Evolutionary conservation across 257 asterid genomes (phyloP).

Genomic region (Coffea canephora): DNA sequence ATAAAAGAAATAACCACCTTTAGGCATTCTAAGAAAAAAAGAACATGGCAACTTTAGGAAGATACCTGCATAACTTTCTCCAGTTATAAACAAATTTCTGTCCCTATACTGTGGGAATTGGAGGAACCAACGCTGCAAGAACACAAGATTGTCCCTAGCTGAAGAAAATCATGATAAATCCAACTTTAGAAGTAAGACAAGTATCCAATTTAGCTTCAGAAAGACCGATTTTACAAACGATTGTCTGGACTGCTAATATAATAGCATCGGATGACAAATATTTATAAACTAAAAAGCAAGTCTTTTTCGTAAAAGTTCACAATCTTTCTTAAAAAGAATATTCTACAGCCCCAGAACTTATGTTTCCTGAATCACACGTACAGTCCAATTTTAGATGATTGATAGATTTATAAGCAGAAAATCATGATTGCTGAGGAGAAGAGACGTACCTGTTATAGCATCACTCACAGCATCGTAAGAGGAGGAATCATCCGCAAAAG

Average conservation of each 20-base stretch:
- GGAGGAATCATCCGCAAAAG: conserved; percentile 48
- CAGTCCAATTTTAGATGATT: conserved; percentile 6
- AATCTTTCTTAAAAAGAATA: neutral
- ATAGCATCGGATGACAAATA: neutral
- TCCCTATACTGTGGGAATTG: conserved; percentile 51
- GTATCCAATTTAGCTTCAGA: neutral
- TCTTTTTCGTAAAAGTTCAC: conserved; percentile 6
- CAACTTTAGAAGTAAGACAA: conserved; percentile 23
- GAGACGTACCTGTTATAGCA: conserved; percentile 48
- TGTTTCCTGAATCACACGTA: neutral
- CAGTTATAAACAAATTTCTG: conserved; percentile 54
- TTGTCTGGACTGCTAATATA: neutral
- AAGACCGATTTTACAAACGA: neutral
- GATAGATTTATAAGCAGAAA: neutral
- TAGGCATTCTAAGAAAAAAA: conserved; percentile 7
- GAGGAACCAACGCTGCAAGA: conserved; percentile 62
- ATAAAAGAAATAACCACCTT: conserved; percentile 8
- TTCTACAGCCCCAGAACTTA: conserved; percentile 1
- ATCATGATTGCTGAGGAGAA: neutral
- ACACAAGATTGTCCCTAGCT: conserved; percentile 64
- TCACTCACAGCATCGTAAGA: conserved; percentile 51
- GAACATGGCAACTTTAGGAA: neutral
- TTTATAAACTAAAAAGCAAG: neutral
- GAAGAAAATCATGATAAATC: conserved; percentile 20
- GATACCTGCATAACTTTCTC: conserved; percentile 74